phyloP scores from a whole-genome alignment of 345 rosid species.

The Passiflora organensis region DNA sequence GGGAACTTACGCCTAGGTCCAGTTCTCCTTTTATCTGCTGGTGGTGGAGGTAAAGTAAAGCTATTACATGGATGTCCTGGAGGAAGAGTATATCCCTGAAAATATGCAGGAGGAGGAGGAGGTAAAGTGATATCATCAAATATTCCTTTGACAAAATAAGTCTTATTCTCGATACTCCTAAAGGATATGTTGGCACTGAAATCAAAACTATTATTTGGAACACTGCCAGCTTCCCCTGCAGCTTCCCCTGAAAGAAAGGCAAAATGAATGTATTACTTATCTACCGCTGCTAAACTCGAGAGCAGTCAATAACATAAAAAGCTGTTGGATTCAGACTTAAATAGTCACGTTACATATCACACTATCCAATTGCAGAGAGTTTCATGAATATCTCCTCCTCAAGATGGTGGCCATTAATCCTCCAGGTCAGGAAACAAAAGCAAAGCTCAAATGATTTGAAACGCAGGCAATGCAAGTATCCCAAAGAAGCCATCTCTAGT shows the following conservation, averaged over 20 bases:
- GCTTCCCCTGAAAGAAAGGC: constrained; percentile 59
- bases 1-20: constrained; percentile 67
- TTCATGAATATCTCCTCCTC: not conserved
- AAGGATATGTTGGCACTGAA: constrained; percentile 32
- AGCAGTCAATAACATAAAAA: not conserved
- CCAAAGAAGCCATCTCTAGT: not conserved
- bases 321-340: not conserved
- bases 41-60: constrained; percentile 81
- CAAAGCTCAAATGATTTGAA: not conserved
- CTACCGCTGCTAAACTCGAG: not conserved
- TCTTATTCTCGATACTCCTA: constrained; percentile 18
- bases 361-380: not conserved
- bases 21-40: constrained; percentile 48
- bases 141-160: constrained; percentile 11
- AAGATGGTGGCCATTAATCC: not conserved
- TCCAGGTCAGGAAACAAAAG: constrained; percentile 7
- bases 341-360: too few species aligned
- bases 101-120: constrained; percentile 25
- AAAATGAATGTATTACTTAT: constrained; percentile 5
- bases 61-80: constrained; percentile 54
- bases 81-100: constrained; percentile 3
- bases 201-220: constrained; percentile 38
- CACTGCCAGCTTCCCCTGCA: constrained; percentile 41
- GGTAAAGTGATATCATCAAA: not conserved
- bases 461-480: not conserved